These are phyloP conservation scores for Metschnikowia colocasiae DNA, from an alignment of 805 yeast species.

Conservation along the genomic window DNA sequence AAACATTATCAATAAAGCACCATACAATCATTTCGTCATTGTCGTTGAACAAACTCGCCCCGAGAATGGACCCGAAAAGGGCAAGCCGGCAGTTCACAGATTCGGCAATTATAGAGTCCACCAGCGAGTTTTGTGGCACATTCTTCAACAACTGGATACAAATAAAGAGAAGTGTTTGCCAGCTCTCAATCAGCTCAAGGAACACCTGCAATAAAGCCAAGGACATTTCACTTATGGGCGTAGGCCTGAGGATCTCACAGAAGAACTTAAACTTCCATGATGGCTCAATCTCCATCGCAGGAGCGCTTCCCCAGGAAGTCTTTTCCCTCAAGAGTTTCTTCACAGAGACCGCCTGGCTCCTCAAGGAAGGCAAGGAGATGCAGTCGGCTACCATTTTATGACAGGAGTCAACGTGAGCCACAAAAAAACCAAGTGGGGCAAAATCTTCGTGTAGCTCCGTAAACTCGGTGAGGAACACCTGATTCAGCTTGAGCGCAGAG, in stretches of 20 bases:
- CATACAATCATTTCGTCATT: constrained; percentile 10
- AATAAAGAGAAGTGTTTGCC: constrained; percentile 11
- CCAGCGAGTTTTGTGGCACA: constrained; percentile 10
- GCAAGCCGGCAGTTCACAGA: constrained; percentile 9
- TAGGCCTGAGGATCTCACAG: constrained; percentile 8
- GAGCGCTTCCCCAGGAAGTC: constrained; percentile 1
- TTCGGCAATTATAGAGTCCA: constrained; percentile 10
- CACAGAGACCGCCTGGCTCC: not conserved
- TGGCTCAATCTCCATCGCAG: constrained; percentile 5
- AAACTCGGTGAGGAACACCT: constrained; percentile 8
- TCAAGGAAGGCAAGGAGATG: not conserved
- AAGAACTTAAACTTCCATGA: constrained; percentile 13
- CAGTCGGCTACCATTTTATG: constrained; percentile 8
- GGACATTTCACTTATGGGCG: constrained; percentile 7
- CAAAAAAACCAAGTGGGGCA: constrained; percentile 9
- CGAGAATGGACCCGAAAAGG: constrained; percentile 8
- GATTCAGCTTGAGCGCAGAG: constrained; percentile 3
- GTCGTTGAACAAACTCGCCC: constrained; percentile 6
- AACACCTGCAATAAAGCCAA: constrained; percentile 10
- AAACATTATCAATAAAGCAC: constrained; percentile 10
- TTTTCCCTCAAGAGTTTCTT: not conserved
- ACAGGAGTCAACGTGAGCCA: constrained; percentile 5
- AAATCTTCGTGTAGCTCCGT: constrained; percentile 8
- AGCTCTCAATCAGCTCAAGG: constrained; percentile 11
- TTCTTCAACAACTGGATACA: constrained; percentile 10